Evolutionary conservation across 2,329 filamentous ascomycete species (phyloP).

Genomic region (Aspergillus pseudoviridinutans): DNA sequence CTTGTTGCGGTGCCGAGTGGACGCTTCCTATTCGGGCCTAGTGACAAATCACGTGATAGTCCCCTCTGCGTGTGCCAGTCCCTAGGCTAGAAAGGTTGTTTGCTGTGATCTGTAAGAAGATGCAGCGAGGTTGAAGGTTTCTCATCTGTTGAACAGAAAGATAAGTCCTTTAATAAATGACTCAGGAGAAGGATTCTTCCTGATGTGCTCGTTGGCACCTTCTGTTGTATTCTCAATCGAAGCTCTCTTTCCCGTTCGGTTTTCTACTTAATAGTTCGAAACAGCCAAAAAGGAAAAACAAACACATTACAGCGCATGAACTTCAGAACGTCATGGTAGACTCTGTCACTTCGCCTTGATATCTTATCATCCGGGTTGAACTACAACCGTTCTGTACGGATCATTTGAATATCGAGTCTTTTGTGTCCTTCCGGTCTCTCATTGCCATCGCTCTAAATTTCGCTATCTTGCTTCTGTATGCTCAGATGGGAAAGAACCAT

Average conservation of each 20-base stretch:
- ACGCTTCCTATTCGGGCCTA: slow-evolving; percentile 16
- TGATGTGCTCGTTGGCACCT: not conserved
- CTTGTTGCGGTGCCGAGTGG: slow-evolving; percentile 18
- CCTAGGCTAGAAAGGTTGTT: not conserved
- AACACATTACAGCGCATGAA: not conserved
- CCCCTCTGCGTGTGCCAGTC: not conserved
- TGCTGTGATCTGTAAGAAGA: not conserved
- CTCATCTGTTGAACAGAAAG: not conserved
- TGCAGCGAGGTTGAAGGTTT: not conserved
- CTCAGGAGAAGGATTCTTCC: not conserved
- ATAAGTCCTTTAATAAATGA: not conserved
- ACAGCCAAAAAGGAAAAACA: not conserved
- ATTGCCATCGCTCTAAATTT: not conserved
- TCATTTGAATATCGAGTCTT: not conserved
- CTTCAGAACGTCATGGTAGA: not conserved
- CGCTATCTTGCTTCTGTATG: not conserved
- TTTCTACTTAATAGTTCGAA: not conserved
- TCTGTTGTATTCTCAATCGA: not conserved
- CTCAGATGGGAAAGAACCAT: not conserved
- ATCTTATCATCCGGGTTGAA: not conserved
- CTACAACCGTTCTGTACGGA: not conserved
- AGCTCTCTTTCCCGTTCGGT: not conserved
- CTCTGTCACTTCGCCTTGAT: not conserved
- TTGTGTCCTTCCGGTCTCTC: not conserved
- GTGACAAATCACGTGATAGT: slow-evolving; percentile 13